Conservation (phyloP, 2,329 filamentous ascomycete genomes). For the Aspergillus sp. region DNA sequence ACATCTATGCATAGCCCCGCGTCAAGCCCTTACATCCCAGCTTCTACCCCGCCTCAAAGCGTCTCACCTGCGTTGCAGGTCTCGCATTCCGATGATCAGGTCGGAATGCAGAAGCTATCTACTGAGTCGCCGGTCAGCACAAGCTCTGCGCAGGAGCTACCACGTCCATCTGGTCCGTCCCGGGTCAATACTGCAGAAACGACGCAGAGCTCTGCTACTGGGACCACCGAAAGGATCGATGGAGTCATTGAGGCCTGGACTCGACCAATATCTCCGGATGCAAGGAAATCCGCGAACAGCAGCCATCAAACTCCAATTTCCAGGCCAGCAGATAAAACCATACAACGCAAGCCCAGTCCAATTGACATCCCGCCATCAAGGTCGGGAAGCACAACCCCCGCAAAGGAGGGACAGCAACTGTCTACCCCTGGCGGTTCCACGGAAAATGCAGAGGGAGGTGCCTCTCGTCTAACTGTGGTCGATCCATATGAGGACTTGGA, state of each 20-base stretch:
- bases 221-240: conserved; percentile 34
- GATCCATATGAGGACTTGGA: conserved; percentile 50
- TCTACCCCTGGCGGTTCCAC: neutral
- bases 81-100: neutral
- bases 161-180: conserved; percentile 9
- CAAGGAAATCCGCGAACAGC: conserved; percentile 9
- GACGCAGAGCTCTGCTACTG: conserved; percentile 19
- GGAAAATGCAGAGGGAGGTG: conserved; percentile 4
- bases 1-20: conserved; percentile 3
- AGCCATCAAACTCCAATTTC: conserved; percentile 5
- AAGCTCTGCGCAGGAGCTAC: conserved; percentile 7
- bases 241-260: conserved; percentile 40
- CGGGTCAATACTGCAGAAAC: conserved; percentile 27
- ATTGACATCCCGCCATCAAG: conserved; percentile 8
- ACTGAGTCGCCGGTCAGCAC: conserved; percentile 19
- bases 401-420: conserved; percentile 1
- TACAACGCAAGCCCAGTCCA: conserved; percentile 8
- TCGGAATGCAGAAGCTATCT: conserved; percentile 1
- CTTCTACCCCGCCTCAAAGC: conserved; percentile 6
- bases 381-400: conserved; percentile 2
- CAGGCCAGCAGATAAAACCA: conserved; percentile 6
- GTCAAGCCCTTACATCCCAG: conserved; percentile 1
- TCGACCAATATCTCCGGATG: conserved; percentile 24
- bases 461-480: conserved; percentile 14
- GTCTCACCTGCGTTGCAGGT: conserved; percentile 5